phyloP scores from a whole-genome alignment of 2,329 filamentous ascomycete genomes.

The Sarocladium kiliense region DNA sequence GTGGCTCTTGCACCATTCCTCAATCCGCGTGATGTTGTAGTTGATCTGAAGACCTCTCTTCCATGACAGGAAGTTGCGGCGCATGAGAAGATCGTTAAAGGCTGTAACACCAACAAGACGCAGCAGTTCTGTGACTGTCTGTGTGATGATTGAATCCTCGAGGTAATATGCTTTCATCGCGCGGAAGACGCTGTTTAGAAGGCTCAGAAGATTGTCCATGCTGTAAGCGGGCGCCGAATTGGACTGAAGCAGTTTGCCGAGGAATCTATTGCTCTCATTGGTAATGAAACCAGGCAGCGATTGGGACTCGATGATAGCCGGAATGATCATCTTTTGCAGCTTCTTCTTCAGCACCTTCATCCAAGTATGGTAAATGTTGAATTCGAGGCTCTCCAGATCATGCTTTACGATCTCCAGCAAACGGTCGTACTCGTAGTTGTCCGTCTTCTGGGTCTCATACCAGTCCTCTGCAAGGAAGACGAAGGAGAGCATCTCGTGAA shows the following conservation, averaged over 20 bases:
- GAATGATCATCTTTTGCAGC: conserved; percentile 98
- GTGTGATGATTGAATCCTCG: conserved; percentile 91
- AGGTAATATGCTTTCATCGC: conserved; percentile 99
- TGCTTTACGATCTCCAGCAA: conserved; percentile 98
- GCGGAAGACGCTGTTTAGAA: conserved; percentile 95
- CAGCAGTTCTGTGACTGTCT: conserved; percentile 90
- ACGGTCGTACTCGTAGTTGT: conserved; percentile 98
- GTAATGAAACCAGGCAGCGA: conserved; percentile 97
- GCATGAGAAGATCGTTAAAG: conserved; percentile 97
- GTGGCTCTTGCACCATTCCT: conserved; percentile 99
- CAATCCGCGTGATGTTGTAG: conserved; percentile 98
- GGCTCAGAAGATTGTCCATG: conserved; percentile 96
- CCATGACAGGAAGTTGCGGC: conserved; percentile 97
- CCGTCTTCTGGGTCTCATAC: conserved; percentile 99
- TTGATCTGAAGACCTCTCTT: conserved; percentile 99
- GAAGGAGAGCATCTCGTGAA: conserved; percentile 99
- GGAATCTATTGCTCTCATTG: conserved; percentile 96
- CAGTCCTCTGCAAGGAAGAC: conserved; percentile 98
- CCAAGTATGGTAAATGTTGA: conserved; percentile 99
- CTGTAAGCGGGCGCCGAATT: conserved; percentile 93
- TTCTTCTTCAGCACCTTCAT: conserved; percentile 99
- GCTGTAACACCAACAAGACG: conserved; percentile 93
- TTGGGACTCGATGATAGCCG: conserved; percentile 97
- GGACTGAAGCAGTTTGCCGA: conserved; percentile 89
- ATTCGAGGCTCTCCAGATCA: conserved; percentile 94